Conservation (phyloP, 495 filamentous ascomycete genomes). For the Glonium stellatum region DNA sequence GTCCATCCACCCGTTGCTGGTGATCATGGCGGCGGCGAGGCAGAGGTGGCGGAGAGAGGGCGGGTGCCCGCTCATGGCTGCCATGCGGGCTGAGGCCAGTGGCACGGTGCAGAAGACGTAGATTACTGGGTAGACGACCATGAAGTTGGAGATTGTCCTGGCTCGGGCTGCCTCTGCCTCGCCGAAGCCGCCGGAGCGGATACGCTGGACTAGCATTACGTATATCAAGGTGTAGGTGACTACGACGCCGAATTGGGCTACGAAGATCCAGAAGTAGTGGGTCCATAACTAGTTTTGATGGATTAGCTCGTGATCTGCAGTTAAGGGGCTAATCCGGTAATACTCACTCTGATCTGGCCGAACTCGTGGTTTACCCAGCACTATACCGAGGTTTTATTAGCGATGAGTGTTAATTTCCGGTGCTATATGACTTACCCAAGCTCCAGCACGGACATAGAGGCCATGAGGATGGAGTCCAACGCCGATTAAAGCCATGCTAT, state of each 20-base stretch:
- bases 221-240: constrained; percentile 61
- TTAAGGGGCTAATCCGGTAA: not conserved
- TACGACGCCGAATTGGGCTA: constrained; percentile 58
- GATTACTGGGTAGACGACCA: constrained; percentile 72
- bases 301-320: not conserved
- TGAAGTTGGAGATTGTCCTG: constrained; percentile 35
- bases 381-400: not conserved
- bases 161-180: constrained; percentile 11
- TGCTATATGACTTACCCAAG: constrained; percentile 16
- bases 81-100: constrained; percentile 62
- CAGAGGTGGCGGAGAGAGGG: constrained; percentile 56
- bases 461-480: constrained; percentile 12
- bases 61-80: constrained; percentile 49
- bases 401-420: not conserved
- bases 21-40: constrained; percentile 62
- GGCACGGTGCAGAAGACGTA: constrained; percentile 68
- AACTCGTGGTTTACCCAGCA: constrained; percentile 28
- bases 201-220: constrained; percentile 34
- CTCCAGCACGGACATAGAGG: constrained; percentile 23
- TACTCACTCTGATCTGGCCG: constrained; percentile 7
- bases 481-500: constrained; percentile 10
- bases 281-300: constrained; percentile 53
- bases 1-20: constrained; percentile 67
- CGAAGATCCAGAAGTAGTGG: constrained; percentile 76
- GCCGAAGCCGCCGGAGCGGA: constrained; percentile 22